These are phyloP conservation scores for Lippia alba DNA, from an alignment of 305 asterid species.

Conservation along the genomic window DNA sequence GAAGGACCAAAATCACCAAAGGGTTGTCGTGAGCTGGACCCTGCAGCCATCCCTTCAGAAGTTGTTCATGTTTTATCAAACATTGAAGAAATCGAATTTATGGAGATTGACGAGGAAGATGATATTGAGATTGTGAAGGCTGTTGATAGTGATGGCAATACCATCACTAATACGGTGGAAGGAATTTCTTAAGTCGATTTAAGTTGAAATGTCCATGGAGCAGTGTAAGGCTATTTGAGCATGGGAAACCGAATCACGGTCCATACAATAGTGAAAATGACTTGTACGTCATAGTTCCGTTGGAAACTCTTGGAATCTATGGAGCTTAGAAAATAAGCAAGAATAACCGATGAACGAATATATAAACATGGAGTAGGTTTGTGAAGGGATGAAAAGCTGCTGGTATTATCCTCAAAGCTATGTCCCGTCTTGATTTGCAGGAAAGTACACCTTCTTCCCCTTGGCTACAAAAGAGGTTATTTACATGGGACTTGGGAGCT, in stretches of 20 bases:
- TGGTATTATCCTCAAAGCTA: not conserved
- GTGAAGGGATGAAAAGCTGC: slow-evolving; percentile 3
- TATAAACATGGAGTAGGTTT: slow-evolving; percentile 25
- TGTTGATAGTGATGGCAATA: slow-evolving; percentile 36
- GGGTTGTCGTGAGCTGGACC: slow-evolving; percentile 89
- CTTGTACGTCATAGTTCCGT: not conserved
- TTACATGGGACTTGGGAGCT: slow-evolving; percentile 22
- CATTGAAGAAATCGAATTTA: slow-evolving; percentile 40
- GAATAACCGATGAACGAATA: slow-evolving; percentile 20
- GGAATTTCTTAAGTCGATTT: slow-evolving; percentile 38
- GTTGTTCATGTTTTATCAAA: slow-evolving; percentile 61
- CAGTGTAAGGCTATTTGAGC: slow-evolving; percentile 3
- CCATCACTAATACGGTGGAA: slow-evolving; percentile 27
- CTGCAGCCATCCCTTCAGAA: slow-evolving; percentile 81
- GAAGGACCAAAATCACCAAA: slow-evolving; percentile 61
- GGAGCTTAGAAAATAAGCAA: not conserved
- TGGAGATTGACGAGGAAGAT: slow-evolving; percentile 43
- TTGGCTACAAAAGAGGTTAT: not conserved
- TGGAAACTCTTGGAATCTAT: slow-evolving; percentile 6
- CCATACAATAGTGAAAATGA: not conserved
- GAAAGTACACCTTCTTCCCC: slow-evolving; percentile 10
- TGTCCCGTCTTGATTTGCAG: not conserved
- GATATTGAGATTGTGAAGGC: slow-evolving; percentile 38
- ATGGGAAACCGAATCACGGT: slow-evolving; percentile 3
- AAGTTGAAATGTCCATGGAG: slow-evolving; percentile 10